Evolutionary conservation across 495 filamentous ascomycete species (phyloP).

Genomic region (Trichoderma erinaceum): DNA sequence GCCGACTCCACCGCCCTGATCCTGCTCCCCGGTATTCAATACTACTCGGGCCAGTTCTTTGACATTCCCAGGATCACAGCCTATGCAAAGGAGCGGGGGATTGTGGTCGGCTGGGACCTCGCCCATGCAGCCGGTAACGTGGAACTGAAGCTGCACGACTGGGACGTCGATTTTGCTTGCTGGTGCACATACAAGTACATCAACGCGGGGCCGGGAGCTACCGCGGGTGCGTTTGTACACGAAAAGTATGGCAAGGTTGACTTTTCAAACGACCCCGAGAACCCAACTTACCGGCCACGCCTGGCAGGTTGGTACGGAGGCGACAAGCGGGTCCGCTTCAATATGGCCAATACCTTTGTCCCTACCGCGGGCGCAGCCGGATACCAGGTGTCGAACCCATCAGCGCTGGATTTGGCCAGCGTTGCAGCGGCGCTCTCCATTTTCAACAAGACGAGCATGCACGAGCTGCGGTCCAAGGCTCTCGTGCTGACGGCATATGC

Average conservation of each 20-base stretch:
- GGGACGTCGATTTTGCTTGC: constrained; percentile 92
- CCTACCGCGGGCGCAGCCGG: constrained; percentile 65
- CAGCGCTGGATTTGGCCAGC: constrained; percentile 59
- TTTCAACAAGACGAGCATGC: constrained; percentile 68
- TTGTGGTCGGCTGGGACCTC: constrained; percentile 89
- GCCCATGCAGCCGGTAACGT: constrained; percentile 95
- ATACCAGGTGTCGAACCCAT: constrained; percentile 65
- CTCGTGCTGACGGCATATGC: constrained; percentile 72
- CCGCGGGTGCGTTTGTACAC: constrained; percentile 85
- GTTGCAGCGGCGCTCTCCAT: constrained; percentile 72
- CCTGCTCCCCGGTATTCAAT: constrained; percentile 87
- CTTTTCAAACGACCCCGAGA: constrained; percentile 26
- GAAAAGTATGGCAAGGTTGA: constrained; percentile 56
- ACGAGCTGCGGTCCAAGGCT: constrained; percentile 65
- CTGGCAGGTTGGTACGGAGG: constrained; percentile 90
- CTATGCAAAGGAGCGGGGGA: constrained; percentile 66
- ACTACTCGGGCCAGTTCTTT: constrained; percentile 87
- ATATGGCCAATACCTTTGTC: constrained; percentile 71
- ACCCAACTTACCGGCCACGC: constrained; percentile 44
- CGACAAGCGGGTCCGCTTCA: constrained; percentile 68
- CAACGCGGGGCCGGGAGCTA: constrained; percentile 82
- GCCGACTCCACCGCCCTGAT: constrained; percentile 70
- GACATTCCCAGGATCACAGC: constrained; percentile 81
- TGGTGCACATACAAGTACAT: constrained; percentile 99
- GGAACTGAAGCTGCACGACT: constrained; percentile 72